Base-by-base conservation (phyloP, 2,329 filamentous ascomycete species). In the Aureobasidium leucospermi region DNA sequence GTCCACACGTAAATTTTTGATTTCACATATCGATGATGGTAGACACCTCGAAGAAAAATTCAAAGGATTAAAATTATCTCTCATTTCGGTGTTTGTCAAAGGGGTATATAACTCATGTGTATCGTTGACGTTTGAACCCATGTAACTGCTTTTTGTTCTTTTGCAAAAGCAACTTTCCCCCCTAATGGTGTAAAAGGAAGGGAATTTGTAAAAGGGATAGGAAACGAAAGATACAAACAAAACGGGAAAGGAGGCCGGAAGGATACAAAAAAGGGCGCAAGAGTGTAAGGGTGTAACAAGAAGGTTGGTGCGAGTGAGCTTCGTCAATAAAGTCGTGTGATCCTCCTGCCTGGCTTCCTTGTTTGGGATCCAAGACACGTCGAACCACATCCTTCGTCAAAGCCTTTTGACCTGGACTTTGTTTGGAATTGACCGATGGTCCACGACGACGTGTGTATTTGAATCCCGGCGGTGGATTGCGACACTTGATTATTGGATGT, bases 21-120 rank as follows among this genome's bases (percentile, higher is more conserved):
- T 19, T 19, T 23, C 23, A 23, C 23, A 23, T 23, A 23, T 23
- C 3, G 23, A 23, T 23, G 23, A 23, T 23, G 23, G 23, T 23
- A 23, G 23, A 23, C 23, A 23, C 23, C 23, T 23, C 23, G 16
- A 36, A 6, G 16, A 16, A 2, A 10, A 49, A 38, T 8, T 9
- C 7, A 51, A 51, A 39, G 48, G 48, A 52, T 52, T 52, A 52
- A 31, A 41, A 52, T 43, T 55, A 55, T 34, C 38, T 51, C 48
- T 55, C 51, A 43, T 55, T 55, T 23, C 23, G 23, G 23, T 23
- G 34, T 9, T 55, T 38, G 29, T 43, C 16, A 41, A 52, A 41
- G 51, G 49, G 51, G 51, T 55, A 55, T 55, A 55, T 55, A 43
- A 41, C 38, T 55, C 51, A 23, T 55, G 38, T 55, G 51, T 55